These are phyloP conservation scores for Venturia effusa DNA, from an alignment of 2,329 filamentous ascomycete species.

Conservation along the genomic window DNA sequence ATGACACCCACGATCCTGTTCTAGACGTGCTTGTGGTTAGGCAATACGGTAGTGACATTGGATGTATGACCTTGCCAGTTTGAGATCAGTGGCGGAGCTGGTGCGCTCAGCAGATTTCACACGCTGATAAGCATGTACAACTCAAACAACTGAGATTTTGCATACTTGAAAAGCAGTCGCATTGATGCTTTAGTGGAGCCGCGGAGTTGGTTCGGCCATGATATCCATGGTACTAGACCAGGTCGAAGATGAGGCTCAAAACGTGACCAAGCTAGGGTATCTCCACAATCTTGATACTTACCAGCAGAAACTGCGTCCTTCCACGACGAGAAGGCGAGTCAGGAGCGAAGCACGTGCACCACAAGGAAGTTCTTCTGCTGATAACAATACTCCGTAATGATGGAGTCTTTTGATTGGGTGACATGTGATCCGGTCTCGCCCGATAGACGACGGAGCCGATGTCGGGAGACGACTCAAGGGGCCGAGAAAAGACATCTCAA, in stretches of 20 bases:
- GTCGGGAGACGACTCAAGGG: too few species aligned
- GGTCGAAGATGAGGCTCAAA: background rate
- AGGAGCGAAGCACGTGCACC: background rate
- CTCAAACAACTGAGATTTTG: too few species aligned
- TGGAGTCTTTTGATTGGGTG: background rate
- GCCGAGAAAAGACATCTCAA: background rate
- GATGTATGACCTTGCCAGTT: background rate
- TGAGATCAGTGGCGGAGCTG: background rate
- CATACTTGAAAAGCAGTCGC: background rate
- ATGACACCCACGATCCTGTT: background rate
- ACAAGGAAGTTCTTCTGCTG: background rate
- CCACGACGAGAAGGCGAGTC: background rate
- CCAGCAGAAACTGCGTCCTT: background rate
- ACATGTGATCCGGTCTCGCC: background rate
- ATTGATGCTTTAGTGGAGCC: too few species aligned
- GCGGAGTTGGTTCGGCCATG: conserved; percentile 2
- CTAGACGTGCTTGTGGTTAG: background rate
- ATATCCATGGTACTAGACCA: background rate
- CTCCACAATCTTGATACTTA: background rate
- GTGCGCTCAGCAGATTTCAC: background rate
- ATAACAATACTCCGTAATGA: background rate
- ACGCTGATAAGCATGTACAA: too few species aligned
- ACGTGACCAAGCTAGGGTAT: background rate
- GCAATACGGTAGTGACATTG: too few species aligned
- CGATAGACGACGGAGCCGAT: background rate